Evolutionary conservation across 2,329 filamentous ascomycete species (phyloP), one percentile per base, ranked within the genome.

Genomic region (Verruconis gallopava): DNA sequence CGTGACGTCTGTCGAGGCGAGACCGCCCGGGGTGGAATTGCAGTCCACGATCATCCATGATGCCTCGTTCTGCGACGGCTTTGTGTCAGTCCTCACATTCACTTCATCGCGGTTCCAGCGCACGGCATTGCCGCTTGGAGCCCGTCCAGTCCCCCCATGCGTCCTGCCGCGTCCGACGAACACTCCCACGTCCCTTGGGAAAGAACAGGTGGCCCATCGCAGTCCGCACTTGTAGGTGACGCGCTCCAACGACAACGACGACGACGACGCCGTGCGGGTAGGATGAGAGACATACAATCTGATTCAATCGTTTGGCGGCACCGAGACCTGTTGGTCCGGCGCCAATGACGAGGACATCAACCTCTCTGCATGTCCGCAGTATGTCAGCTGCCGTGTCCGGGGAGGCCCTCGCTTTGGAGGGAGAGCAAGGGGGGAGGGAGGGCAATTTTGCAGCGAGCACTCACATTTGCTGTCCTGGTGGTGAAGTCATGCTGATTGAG

Each of bases 21-120:
- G 80, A 72, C 91, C 91, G 64, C 91, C 91, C 38, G 91, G 86
- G 56, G 79, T 91, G 63, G 93, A 81, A 60, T 83, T 86, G 44
- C 83, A 80, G 67, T 98, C 91, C 51, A 96, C 72, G 57, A 98
- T 93, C 72, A 96, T 63, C 91, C 91, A 98, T 58, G 88, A 95
- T 53, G 86, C 81, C 51, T 81, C 81, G 60, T 93, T 74, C 89
- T 96, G 56, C 43, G 55, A 39, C 13, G 38, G 46, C 53, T 56
- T 53, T 54, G 45, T 46, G 45, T 19, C 38, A 41, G 34, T 12
- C n/a, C n/a, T n/a, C n/a, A n/a, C n/a, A n/a, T n/a, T n/a, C n/a
- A n/a, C n/a, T n/a, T n/a, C n/a, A n/a, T 13, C 25, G 25, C 25
- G 11, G 25, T 13, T 11, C 11, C 25, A 32, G 25, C 25, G 13